A percentile compares a stretch with the other conserved stretches of the same genome.
Conservation (phyloP, 257 asterid species). For the Ilex aquifolium region DNA sequence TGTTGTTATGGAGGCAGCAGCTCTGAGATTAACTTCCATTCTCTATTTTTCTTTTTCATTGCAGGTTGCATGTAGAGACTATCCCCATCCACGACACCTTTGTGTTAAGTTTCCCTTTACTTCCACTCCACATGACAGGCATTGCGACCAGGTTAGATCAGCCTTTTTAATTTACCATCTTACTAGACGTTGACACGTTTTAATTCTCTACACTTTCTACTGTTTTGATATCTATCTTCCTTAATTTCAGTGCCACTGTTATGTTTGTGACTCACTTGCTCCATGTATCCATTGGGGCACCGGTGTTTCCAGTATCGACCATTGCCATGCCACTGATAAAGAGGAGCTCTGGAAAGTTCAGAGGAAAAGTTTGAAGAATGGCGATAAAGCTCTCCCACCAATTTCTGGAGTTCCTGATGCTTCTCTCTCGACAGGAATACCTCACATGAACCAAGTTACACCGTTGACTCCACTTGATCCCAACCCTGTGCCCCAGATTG, state of each 20-base stretch:
- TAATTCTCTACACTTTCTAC: conserved; percentile 2
- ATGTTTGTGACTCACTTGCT: conserved; percentile 80
- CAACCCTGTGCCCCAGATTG: conserved; percentile 21
- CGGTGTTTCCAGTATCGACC: conserved; percentile 40
- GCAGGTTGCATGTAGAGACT: conserved; percentile 93
- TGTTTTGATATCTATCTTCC: conserved; percentile 16
- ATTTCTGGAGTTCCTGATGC: conserved; percentile 13
- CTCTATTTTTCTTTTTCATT: conserved; percentile 8
- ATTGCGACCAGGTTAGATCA: conserved; percentile 60
- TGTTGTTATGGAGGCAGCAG: conserved; percentile 2
- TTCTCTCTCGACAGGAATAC: conserved; percentile 9
- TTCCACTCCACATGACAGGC: conserved; percentile 55
- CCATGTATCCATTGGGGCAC: conserved; percentile 79
- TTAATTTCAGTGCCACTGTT: conserved; percentile 89
- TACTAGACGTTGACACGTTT: conserved; percentile 5
- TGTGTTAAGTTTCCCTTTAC: conserved; percentile 62
- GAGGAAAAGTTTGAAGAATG: conserved; percentile 43
- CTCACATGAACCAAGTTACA: conserved; percentile 19
- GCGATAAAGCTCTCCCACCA: conserved; percentile 15
- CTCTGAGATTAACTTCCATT: not conserved
- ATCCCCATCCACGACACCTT: conserved; percentile 84
- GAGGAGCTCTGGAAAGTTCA: conserved; percentile 59
- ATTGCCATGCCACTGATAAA: conserved; percentile 89
- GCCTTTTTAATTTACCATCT: conserved; percentile 5
- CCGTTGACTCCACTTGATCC: conserved; percentile 13